These are phyloP conservation scores for Crithidia expoeki DNA, from an alignment of 208 protist genomes.

Conservation along the genomic window DNA sequence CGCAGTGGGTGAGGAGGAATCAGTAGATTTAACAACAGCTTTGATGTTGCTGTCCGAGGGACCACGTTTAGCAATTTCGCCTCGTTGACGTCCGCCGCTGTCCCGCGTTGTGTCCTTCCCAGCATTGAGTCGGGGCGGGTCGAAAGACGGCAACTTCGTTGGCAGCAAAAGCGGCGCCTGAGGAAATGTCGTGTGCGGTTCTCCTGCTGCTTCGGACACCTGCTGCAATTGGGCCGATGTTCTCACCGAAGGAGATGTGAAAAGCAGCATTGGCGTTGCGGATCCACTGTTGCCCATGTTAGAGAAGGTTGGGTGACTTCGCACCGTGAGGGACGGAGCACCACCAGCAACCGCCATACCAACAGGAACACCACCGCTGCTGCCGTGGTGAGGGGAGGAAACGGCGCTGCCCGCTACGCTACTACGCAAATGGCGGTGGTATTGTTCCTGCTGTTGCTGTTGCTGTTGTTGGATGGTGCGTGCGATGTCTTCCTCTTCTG, in stretches of 20 bases:
- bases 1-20: too few relatives aligned
- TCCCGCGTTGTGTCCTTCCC: too few relatives aligned
- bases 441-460: not conserved
- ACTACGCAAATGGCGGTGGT: not conserved
- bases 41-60: not conserved
- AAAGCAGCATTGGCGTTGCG: not conserved
- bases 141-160: conserved; percentile 33
- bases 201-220: not conserved
- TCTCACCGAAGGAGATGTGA: not conserved
- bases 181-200: not conserved
- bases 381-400: conserved; percentile 3
- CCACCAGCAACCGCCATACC: not conserved
- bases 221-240: not conserved
- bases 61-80: too few relatives aligned
- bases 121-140: too few relatives aligned
- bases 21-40: not conserved
- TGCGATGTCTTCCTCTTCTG: conserved; percentile 23
- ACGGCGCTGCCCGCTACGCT: conserved; percentile 1
- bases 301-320: too few relatives aligned
- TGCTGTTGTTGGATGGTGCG: conserved; percentile 7
- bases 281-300: too few relatives aligned
- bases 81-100: too few relatives aligned
- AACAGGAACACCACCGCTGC: not conserved
- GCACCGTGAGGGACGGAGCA: not conserved
- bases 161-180: conserved; percentile 18